Percentiles rank a stretch among this genome's conserved stretches.
Conservation (phyloP, 2,329 filamentous ascomycete genomes). For the Nothophaeocryptopus gaeumannii region DNA sequence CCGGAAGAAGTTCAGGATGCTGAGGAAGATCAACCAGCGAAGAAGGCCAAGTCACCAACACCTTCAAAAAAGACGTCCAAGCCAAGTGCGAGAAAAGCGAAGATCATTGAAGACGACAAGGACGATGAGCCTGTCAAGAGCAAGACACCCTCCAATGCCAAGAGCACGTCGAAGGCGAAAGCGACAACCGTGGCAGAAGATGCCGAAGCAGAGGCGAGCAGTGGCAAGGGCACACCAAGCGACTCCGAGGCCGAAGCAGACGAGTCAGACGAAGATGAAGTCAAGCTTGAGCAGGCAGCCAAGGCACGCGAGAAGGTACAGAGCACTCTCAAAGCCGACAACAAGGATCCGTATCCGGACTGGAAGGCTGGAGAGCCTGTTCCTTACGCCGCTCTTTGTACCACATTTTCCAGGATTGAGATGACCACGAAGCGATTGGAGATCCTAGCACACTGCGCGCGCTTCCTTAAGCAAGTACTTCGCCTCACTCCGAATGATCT, state of each 20-base stretch:
- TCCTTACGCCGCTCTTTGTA: slow-evolving; percentile 90
- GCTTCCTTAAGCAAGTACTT: slow-evolving; percentile 92
- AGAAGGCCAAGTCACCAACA: slow-evolving; percentile 3
- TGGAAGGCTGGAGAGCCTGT: slow-evolving; percentile 88
- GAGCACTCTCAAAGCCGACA: slow-evolving; percentile 64
- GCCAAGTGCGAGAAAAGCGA: slow-evolving; percentile 9
- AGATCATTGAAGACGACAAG: slow-evolving; percentile 13
- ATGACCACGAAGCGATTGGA: slow-evolving; percentile 88
- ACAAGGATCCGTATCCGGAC: slow-evolving; percentile 85
- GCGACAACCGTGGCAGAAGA: slow-evolving; percentile 1
- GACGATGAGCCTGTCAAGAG: slow-evolving; percentile 18
- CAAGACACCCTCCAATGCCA: slow-evolving; percentile 10
- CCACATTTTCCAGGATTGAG: slow-evolving; percentile 90
- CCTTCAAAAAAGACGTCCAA: slow-evolving; percentile 14
- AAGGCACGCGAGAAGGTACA: slow-evolving; percentile 81
- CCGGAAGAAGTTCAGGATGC: slow-evolving; percentile 12
- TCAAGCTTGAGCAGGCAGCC: slow-evolving; percentile 68
- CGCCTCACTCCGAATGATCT: slow-evolving; percentile 85
- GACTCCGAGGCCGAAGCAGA: slow-evolving; percentile 46
- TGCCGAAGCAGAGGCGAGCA: slow-evolving; percentile 5
- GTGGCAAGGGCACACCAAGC: slow-evolving; percentile 23
- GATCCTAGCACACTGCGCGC: slow-evolving; percentile 83
- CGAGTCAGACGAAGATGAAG: slow-evolving; percentile 55
- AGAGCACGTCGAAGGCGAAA: background rate
- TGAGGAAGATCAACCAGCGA: slow-evolving; percentile 8